phyloP scores from a whole-genome alignment of 2,329 filamentous ascomycete species.

The Lachnellula subtilissima region DNA sequence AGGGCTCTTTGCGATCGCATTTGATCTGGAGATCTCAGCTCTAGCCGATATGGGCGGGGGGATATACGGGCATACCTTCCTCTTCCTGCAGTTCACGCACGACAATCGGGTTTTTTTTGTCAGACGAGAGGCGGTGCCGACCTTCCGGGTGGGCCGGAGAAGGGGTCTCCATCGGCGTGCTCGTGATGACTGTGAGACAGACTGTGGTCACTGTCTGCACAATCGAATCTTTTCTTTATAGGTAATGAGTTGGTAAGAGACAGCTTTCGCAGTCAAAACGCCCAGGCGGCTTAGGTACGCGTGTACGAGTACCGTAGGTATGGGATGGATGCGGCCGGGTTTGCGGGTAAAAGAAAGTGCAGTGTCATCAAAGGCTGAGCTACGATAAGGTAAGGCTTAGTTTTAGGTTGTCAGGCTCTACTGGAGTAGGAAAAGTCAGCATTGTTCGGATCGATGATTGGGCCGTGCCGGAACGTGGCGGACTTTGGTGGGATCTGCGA shows the following conservation, averaged over 20 bases:
- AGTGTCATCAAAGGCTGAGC: no score
- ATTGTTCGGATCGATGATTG: no score
- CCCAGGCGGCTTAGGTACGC: no score
- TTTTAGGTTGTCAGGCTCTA: no score
- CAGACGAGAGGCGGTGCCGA: neutral
- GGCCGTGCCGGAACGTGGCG: no score
- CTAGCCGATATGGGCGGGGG: neutral
- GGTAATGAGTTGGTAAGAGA: neutral
- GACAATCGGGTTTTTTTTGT: slow-evolving; percentile 8
- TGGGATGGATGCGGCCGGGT: no score
- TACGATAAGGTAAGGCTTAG: no score
- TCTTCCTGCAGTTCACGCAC: slow-evolving; percentile 11
- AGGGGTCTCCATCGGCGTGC: neutral
- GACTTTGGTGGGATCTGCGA: no score
- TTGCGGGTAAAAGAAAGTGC: no score
- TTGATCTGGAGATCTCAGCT: slow-evolving; percentile 5
- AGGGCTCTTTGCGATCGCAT: slow-evolving; percentile 11
- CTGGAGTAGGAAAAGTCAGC: no score
- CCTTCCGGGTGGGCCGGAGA: neutral
- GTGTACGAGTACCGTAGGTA: no score
- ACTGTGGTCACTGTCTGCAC: neutral
- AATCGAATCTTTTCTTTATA: neutral
- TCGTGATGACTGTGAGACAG: neutral
- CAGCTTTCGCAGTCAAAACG: no score
- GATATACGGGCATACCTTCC: slow-evolving; percentile 5